These are phyloP conservation scores for Rhodomyrtus tomentosa DNA, from an alignment of 345 rosid genomes.

Conservation along the genomic window DNA sequence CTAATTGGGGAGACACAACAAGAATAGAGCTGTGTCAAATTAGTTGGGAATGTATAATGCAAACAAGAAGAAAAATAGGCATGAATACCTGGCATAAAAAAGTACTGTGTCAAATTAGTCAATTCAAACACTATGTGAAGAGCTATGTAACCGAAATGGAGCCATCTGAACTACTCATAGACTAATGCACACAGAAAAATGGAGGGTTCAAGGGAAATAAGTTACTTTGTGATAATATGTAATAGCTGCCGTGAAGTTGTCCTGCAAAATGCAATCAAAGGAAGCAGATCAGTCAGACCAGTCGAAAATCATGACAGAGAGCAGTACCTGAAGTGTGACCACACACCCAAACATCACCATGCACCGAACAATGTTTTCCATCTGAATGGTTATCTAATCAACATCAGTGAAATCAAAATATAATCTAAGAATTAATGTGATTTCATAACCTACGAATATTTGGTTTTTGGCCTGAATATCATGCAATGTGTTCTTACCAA, in stretches of 20 bases:
- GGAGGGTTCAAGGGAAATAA: neutral
- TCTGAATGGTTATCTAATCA: neutral
- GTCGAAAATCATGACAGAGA: neutral
- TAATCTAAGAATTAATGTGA: neutral
- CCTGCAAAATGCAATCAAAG: constrained; percentile 33
- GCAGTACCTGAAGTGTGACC: neutral
- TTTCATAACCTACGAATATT: neutral
- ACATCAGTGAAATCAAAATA: neutral
- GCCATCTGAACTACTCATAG: neutral
- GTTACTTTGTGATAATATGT: constrained; percentile 77
- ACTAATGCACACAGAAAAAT: neutral
- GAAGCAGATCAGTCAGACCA: neutral
- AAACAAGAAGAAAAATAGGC: neutral
- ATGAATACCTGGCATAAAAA: neutral
- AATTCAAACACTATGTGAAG: neutral
- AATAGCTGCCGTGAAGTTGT: constrained; percentile 69
- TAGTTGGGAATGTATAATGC: neutral
- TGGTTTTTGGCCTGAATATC: neutral
- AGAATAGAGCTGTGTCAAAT: too few relatives aligned
- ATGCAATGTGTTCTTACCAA: neutral
- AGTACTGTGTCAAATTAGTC: neutral
- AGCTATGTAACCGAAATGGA: neutral
- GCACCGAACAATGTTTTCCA: neutral
- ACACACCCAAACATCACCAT: neutral
- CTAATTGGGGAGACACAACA: too few relatives aligned